A percentile compares a stretch with the other conserved stretches of the same genome.
Evolutionary conservation across 345 rosid genomes (phyloP).

Genomic region (Atalantia buxifolia): DNA sequence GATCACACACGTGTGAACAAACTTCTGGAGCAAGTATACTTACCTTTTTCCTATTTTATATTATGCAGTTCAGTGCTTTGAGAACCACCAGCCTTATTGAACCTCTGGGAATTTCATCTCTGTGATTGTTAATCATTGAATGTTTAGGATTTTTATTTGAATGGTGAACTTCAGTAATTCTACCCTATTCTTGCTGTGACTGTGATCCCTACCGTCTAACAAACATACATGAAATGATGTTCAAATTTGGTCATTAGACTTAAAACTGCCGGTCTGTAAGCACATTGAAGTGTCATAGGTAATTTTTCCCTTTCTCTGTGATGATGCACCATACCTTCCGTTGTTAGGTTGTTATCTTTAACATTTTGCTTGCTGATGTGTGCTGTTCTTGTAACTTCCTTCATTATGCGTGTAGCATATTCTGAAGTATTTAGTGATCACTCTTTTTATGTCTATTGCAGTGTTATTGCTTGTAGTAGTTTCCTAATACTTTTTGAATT

Average conservation of each 20-base stretch:
- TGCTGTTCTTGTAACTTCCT: neutral
- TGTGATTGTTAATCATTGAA: neutral
- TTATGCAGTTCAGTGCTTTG: neutral
- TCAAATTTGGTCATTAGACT: neutral
- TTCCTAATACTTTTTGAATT: slow-evolving; percentile 16
- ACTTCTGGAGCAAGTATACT: slow-evolving; percentile 42
- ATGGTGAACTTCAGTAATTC: neutral
- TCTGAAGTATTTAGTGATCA: neutral
- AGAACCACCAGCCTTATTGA: neutral
- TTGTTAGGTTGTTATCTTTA: neutral
- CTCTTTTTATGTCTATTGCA: neutral
- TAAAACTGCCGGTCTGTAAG: neutral
- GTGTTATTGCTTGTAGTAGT: neutral
- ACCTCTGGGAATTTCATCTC: neutral
- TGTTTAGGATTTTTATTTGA: neutral
- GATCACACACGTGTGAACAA: slow-evolving; percentile 47
- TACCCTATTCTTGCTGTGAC: neutral
- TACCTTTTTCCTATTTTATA: neutral
- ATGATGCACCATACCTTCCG: neutral
- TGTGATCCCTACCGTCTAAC: neutral
- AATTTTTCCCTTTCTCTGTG: neutral
- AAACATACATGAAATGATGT: neutral
- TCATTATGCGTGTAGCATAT: neutral
- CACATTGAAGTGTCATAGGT: neutral
- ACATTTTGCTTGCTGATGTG: neutral